These are phyloP conservation scores for Fusarium sp. DNA, from an alignment of 2,329 filamentous ascomycete species.

Conservation along the genomic window DNA sequence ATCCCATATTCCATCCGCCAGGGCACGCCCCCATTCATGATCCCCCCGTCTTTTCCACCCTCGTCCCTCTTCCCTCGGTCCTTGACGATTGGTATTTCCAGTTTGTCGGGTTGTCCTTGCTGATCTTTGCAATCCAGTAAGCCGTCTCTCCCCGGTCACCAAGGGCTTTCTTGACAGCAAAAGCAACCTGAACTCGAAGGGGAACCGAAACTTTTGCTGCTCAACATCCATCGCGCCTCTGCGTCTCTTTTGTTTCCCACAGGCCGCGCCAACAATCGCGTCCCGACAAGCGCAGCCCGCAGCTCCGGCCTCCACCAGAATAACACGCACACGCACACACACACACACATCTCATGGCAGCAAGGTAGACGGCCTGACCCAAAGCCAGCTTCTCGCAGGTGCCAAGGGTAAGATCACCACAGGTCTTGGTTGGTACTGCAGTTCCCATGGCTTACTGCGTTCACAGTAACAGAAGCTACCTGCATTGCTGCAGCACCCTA, in stretches of 20 bases:
- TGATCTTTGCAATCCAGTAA: neutral
- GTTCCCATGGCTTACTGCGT: constrained; percentile 20
- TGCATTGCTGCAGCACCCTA: constrained; percentile 19
- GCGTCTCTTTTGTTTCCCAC: constrained; percentile 35
- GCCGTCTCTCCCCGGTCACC: neutral
- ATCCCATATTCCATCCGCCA: constrained; percentile 25
- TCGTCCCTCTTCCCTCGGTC: constrained; percentile 6
- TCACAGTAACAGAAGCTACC: constrained; percentile 32
- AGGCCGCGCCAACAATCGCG: constrained; percentile 37
- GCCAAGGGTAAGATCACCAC: constrained; percentile 26
- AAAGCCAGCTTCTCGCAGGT: constrained; percentile 30
- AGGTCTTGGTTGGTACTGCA: constrained; percentile 27
- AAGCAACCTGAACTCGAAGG: neutral
- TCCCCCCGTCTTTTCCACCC: constrained; percentile 15
- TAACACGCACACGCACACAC: constrained; percentile 12
- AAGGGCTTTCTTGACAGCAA: neutral
- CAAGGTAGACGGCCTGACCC: constrained; percentile 12
- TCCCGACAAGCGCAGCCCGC: constrained; percentile 44
- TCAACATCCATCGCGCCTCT: neutral
- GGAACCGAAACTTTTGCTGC: neutral
- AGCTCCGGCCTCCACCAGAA: constrained; percentile 34
- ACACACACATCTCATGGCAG: constrained; percentile 4
- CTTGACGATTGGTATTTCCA: constrained; percentile 3
- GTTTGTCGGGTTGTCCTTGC: neutral
- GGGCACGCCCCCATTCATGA: constrained; percentile 26